These are phyloP conservation scores for Poronia punctata DNA, from an alignment of 495 filamentous ascomycete genomes.

Conservation along the genomic window DNA sequence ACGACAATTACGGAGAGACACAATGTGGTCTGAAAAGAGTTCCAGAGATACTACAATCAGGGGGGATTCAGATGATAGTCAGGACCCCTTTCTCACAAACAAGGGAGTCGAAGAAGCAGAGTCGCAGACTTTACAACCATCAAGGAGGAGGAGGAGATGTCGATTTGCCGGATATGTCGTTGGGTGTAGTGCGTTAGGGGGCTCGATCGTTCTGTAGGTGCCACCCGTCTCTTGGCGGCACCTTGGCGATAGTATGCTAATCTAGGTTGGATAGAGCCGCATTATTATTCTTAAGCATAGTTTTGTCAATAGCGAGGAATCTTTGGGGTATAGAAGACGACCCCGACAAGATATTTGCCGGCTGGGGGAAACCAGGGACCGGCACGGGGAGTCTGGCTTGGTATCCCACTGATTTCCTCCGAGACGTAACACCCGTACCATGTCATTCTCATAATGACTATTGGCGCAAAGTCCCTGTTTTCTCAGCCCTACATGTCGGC, in stretches of 20 bases:
- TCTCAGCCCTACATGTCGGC: conserved; percentile 55
- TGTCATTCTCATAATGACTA: conserved; percentile 91
- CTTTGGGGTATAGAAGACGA: conserved; percentile 49
- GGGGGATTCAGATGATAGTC: not conserved
- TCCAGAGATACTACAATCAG: not conserved
- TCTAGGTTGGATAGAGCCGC: conserved; percentile 14
- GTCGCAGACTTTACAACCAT: not conserved
- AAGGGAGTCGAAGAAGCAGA: conserved; percentile 3
- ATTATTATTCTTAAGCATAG: conserved; percentile 36
- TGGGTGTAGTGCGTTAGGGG: conserved; percentile 13
- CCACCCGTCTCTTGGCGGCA: not conserved
- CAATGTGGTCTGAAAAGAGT: conserved; percentile 1
- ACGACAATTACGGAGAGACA: no score
- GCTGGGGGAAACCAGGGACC: conserved; percentile 45
- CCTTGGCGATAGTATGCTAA: conserved; percentile 13
- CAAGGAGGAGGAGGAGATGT: not conserved
- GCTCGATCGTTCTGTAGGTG: conserved; percentile 29
- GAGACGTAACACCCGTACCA: conserved; percentile 58
- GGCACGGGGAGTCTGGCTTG: conserved; percentile 43
- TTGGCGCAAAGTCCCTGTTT: conserved; percentile 68
- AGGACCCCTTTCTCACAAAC: not conserved
- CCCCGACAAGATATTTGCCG: conserved; percentile 44
- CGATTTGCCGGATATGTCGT: not conserved
- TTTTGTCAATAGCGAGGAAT: conserved; percentile 42
- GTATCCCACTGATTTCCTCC: conserved; percentile 72